Evolutionary conservation across 108 stramenopile species (phyloP), one percentile per base, ranked within the genome.

Genomic region (Skeletonema costatum): DNA sequence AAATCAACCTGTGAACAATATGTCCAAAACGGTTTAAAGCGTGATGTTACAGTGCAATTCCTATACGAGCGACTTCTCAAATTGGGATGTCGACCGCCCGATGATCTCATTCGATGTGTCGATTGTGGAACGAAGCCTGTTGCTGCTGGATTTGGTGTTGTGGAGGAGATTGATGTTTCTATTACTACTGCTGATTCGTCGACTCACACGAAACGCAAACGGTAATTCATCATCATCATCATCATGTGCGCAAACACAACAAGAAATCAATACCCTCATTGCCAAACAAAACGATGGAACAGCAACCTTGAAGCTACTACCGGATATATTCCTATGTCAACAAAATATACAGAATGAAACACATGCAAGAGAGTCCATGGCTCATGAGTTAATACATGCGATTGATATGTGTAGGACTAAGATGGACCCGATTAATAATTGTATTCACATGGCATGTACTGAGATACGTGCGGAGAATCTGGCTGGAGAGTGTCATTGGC

Each of bases 401-500:
- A 91, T 94, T 60, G 96, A 97, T 68, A 82, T 92, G 81, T 97
- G 96, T 70, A 87, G 94, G 29, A 87, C 88, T 25, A 95, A 92
- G 70, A 87, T 91, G 88, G 87, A 89, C 56, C 88, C 88, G 7
- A 65, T 88, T 12, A 77, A 80, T 71, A 87, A 66, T 42, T 66
- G 65, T 12, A 42, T 64, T 48, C 56, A 25, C 50, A 66, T 97
- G 76, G 96, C 96, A 3, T 97, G 96, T 66, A 95, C 96, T 29
- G 96, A 97, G 78, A 94, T 97, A 66, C 84, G 96, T 13, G 96
- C 96, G 1, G 94, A 95, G 75, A 95, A 97, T 73, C 77, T 97
- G 31, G 87, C 86, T 62, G 96, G 96, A 17, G 96, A 97, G 73
- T 97, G 96, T 78, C 72, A 82, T 42, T 85, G 88, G 81, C 70